Percentiles rank a stretch among this genome's conserved stretches.
Conservation (phyloP, 1,284 basidiomycete genomes). For the Sutorius eximius region DNA sequence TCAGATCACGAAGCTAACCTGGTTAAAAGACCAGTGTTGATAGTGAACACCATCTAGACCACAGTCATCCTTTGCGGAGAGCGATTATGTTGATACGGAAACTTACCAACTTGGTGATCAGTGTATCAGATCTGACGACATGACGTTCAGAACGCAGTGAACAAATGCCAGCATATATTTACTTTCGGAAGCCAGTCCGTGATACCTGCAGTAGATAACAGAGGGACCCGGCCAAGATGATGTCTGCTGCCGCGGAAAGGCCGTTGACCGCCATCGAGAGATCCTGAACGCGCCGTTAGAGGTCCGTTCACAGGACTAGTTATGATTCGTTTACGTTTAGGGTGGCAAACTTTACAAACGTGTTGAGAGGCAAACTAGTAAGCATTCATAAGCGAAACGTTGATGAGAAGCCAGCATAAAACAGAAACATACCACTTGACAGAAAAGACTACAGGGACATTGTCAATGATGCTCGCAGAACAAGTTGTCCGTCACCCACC, state of each 20-base stretch:
- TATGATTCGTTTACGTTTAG: slow-evolving; percentile 22
- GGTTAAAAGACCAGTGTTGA: slow-evolving; percentile 49
- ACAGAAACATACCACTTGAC: slow-evolving; percentile 38
- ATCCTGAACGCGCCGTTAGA: slow-evolving; percentile 17
- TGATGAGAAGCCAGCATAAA: not conserved
- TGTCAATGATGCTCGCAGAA: slow-evolving; percentile 3
- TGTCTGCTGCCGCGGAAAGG: slow-evolving; percentile 53
- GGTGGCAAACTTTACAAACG: slow-evolving; percentile 39
- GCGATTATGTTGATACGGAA: too few species aligned
- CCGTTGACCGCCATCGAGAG: slow-evolving; percentile 57
- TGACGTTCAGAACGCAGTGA: not conserved
- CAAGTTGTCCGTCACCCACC: slow-evolving; percentile 13
- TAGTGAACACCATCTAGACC: slow-evolving; percentile 45
- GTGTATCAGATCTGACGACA: slow-evolving; percentile 41
- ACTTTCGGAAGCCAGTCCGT: slow-evolving; percentile 56
- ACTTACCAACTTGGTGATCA: slow-evolving; percentile 47
- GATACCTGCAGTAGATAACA: slow-evolving; percentile 52
- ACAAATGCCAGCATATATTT: not conserved
- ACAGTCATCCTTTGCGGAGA: not conserved
- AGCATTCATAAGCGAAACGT: slow-evolving; percentile 15
- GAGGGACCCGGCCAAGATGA: slow-evolving; percentile 52
- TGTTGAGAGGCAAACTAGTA: slow-evolving; percentile 32
- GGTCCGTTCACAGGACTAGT: not conserved
- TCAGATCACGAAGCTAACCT: slow-evolving; percentile 21
- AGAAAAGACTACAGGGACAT: slow-evolving; percentile 36